Conservation (phyloP, 805 yeast species). For the Henningerozyma blattae region DNA sequence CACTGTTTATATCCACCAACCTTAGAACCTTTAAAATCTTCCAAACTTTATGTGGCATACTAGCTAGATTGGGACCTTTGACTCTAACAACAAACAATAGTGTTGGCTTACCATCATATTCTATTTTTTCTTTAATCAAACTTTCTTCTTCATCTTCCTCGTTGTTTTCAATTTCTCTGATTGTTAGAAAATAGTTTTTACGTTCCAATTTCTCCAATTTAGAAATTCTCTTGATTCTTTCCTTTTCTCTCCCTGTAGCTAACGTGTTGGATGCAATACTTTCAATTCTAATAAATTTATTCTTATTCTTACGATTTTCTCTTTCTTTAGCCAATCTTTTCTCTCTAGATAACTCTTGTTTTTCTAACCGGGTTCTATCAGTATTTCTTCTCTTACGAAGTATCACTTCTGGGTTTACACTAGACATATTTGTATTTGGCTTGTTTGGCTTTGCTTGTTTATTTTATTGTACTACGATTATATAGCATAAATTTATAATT, state of each 20-base stretch:
- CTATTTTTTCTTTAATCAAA: constrained; percentile 22
- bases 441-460: no score
- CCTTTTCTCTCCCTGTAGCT: constrained; percentile 54
- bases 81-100: constrained; percentile 58
- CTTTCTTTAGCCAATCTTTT: constrained; percentile 35
- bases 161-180: constrained; percentile 15
- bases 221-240: constrained; percentile 52
- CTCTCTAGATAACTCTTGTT: constrained; percentile 51
- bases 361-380: constrained; percentile 59
- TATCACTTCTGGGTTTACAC: constrained; percentile 67
- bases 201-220: constrained; percentile 35
- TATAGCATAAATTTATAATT: no score
- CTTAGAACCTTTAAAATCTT: constrained; percentile 51
- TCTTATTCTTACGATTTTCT: constrained; percentile 31
- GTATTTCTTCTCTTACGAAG: constrained; percentile 70
- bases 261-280: constrained; percentile 53
- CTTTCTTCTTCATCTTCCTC: constrained; percentile 22
- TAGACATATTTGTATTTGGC: no score
- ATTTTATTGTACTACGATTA: no score
- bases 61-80: constrained; percentile 50
- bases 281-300: constrained; percentile 63
- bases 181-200: constrained; percentile 24
- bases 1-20: constrained; percentile 47
- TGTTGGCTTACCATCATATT: constrained; percentile 32
- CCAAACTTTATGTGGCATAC: constrained; percentile 52